Percentiles rank a stretch among this genome's conserved stretches.
phyloP scores from a whole-genome alignment of 306 rosid species.

The Trichosanthes cucumerina region DNA sequence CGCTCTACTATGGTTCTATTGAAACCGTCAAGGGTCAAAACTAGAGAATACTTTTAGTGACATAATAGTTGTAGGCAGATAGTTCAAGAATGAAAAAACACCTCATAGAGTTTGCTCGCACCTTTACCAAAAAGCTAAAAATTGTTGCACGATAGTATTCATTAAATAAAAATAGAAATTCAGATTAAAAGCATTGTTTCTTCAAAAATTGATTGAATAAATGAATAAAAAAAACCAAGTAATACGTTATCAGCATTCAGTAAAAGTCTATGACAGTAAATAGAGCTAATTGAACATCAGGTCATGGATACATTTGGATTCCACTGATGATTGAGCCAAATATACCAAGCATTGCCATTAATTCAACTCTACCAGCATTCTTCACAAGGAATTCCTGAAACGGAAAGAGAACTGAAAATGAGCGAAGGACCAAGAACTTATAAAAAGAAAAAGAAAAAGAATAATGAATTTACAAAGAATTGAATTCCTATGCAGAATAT shows the following conservation, averaged over 20 bases:
- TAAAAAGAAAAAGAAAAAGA: not conserved
- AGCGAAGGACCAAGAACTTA: not conserved
- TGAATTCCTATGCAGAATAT: not conserved
- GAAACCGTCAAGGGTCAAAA: conserved; percentile 39
- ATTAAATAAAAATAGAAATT: too few species aligned
- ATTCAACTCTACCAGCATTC: conserved; percentile 79
- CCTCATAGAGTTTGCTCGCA: not conserved
- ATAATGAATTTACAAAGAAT: not conserved
- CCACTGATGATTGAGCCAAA: conserved; percentile 77
- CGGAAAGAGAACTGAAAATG: not conserved
- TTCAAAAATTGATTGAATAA: too few species aligned
- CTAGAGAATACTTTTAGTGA: conserved; percentile 10
- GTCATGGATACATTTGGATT: conserved; percentile 87
- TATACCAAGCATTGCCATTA: conserved; percentile 75
- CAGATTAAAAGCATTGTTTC: not conserved
- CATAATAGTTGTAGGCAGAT: not conserved
- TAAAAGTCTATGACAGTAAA: not conserved
- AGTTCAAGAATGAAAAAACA: not conserved
- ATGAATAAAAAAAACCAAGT: too few species aligned
- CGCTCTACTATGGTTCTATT: conserved; percentile 78
- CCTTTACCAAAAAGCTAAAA: not conserved
- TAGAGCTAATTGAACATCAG: not conserved
- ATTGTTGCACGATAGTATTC: not conserved
- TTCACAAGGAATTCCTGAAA: conserved; percentile 82
- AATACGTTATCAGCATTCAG: too few species aligned